Base-by-base conservation (phyloP, 768 basidiomycete species). In the Candolleomyces eurysporus region DNA sequence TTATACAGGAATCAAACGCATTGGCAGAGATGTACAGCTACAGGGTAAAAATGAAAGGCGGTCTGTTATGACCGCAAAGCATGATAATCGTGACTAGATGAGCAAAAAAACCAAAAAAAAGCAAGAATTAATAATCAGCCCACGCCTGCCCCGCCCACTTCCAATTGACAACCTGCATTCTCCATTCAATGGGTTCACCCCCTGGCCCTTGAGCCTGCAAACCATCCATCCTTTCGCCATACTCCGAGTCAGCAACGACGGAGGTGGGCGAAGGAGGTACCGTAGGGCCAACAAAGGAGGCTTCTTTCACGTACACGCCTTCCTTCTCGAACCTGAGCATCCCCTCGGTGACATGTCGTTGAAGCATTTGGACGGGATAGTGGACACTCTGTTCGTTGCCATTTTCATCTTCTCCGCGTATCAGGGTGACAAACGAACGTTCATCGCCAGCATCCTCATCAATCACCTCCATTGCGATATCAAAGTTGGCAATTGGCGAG, bases 111-210 rank as follows among this genome's bases (percentile, higher is more conserved):
- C 14, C 13, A 49, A 22, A 49, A 19, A 19, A 49, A 49, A 14
- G 70, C 1, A 21, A 14, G 32, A 52, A 52, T 36, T 55, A 55
- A 55, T 55, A 55, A 19, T 55, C 53, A 10, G 11, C 21, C 53
- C 53, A 55, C 9, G 53, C 53, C 22, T 55, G 53, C 7, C 60
- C 60, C 4, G 73, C 73, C 77, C 76, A 79, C 68, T 72, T 77
- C 78, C 78, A 79, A 60, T 73, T 69, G 63, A 70, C 75, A 8
- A 77, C 76, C 59, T 75, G 72, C n/a, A 78, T 74, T 40, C 73
- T 69, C 76, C 78, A 79, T 68, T 78, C 77, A 4, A 73, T 71
- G 48, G 51, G 57, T 58, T 66, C 70, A 31, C 64, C 68, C 31
- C 61, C 69, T n/a, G 61, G 63, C 10, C 53, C 53, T n/a, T 10